A percentile compares a stretch with the other conserved stretches of the same genome.
Evolutionary conservation across 139 green algal species (phyloP).

Genomic region (Desmodesmus armatus): DNA sequence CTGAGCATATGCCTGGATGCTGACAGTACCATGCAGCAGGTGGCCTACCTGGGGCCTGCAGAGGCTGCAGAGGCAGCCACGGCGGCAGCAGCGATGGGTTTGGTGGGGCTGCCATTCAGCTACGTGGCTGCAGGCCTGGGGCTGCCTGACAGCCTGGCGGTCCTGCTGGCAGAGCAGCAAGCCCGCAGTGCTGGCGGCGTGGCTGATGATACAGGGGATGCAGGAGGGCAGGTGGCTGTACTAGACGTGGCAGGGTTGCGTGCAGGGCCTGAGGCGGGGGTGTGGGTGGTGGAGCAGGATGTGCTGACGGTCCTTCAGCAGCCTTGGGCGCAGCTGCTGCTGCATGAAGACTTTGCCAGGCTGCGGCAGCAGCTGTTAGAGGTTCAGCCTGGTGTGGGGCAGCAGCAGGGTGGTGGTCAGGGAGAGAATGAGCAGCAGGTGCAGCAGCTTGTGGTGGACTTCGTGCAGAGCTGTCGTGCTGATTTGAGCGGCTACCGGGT

Average conservation of each 20-base stretch:
- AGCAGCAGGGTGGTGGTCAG: background rate
- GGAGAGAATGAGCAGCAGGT: background rate
- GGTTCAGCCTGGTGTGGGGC: background rate
- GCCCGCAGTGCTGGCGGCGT: background rate
- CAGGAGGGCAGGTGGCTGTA: background rate
- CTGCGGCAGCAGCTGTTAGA: constrained; percentile 34
- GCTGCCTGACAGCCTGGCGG: background rate
- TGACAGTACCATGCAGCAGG: constrained; percentile 18
- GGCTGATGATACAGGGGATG: background rate
- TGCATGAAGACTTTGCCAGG: constrained; percentile 4
- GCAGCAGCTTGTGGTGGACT: constrained; percentile 11
- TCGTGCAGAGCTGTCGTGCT: constrained; percentile 11
- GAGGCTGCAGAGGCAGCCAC: constrained; percentile 30
- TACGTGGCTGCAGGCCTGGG: constrained; percentile 51
- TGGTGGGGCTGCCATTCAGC: constrained; percentile 59
- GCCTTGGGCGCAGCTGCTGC: constrained; percentile 39
- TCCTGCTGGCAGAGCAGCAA: background rate
- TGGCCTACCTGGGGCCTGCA: constrained; percentile 49
- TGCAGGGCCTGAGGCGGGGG: constrained; percentile 6
- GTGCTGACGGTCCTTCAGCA: background rate
- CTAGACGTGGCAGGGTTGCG: background rate
- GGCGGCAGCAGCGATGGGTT: constrained; percentile 41
- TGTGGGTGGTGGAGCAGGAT: constrained; percentile 34
- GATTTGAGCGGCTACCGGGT: constrained; percentile 29
- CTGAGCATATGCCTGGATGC: constrained; percentile 12